Evolutionary conservation across 2,329 filamentous ascomycete species (phyloP).

Genomic region (Sarocladiaceae sp.): DNA sequence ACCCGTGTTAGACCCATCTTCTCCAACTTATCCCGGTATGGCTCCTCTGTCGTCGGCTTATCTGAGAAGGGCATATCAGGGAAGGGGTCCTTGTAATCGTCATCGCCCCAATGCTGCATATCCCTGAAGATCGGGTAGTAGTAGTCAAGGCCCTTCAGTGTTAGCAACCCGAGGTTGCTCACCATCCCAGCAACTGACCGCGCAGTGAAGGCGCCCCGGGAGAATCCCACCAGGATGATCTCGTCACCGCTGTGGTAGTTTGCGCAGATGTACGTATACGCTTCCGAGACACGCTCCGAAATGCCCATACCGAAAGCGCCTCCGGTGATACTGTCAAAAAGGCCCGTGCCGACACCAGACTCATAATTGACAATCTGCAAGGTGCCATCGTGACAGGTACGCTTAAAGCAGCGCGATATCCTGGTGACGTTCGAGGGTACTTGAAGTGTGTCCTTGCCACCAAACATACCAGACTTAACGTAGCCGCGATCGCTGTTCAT

Average conservation of each 20-base stretch:
- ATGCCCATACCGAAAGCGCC: conserved; percentile 51
- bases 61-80: conserved; percentile 38
- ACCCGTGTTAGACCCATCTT: conserved; percentile 38
- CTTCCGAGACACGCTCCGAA: conserved; percentile 34
- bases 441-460: conserved; percentile 35
- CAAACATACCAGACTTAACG: conserved; percentile 30
- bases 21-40: conserved; percentile 40
- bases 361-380: conserved; percentile 57
- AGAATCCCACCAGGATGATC: conserved; percentile 51
- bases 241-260: conserved; percentile 55
- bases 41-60: conserved; percentile 40
- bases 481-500: conserved; percentile 46
- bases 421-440: conserved; percentile 55
- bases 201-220: conserved; percentile 49
- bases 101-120: conserved; percentile 46
- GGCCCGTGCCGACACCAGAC: conserved; percentile 51
- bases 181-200: conserved; percentile 9
- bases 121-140: conserved; percentile 53
- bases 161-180: conserved; percentile 5
- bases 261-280: conserved; percentile 53
- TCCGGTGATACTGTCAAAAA: conserved; percentile 44
- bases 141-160: conserved; percentile 42
- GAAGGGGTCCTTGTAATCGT: conserved; percentile 39
- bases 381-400: conserved; percentile 41
- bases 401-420: conserved; percentile 50